A percentile compares a stretch with the other conserved stretches of the same genome.
These are phyloP conservation scores for Colletotrichum tofieldiae DNA, from an alignment of 2,329 filamentous ascomycete genomes.

Conservation along the genomic window DNA sequence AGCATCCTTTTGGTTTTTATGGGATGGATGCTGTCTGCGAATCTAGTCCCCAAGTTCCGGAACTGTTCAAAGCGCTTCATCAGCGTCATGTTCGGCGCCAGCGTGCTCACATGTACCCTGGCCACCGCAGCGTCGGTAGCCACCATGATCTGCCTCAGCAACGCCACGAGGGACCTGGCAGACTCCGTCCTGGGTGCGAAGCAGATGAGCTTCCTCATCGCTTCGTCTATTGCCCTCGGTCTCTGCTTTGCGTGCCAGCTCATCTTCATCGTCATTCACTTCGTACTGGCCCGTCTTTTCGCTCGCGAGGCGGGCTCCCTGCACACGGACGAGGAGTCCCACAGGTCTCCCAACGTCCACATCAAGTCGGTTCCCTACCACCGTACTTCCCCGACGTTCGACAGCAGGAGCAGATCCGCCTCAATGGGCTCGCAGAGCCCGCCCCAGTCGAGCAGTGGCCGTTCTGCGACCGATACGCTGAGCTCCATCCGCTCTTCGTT, in stretches of 20 bases:
- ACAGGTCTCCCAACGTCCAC: constrained; percentile 52
- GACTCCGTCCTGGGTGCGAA: constrained; percentile 53
- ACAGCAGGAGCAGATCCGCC: constrained; percentile 43
- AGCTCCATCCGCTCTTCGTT: constrained; percentile 65
- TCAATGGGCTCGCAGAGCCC: constrained; percentile 59
- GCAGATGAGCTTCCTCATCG: constrained; percentile 58
- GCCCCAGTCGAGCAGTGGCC: constrained; percentile 61
- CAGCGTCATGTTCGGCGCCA: constrained; percentile 55
- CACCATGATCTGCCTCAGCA: constrained; percentile 59
- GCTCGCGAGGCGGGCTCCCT: constrained; percentile 49
- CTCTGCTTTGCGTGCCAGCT: constrained; percentile 64
- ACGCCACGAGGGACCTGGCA: constrained; percentile 49
- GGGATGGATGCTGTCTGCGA: constrained; percentile 51
- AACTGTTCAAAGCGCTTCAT: constrained; percentile 46
- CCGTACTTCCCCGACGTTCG: constrained; percentile 55
- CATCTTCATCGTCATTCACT: constrained; percentile 63
- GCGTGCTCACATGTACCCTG: constrained; percentile 59
- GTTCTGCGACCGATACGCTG: constrained; percentile 62
- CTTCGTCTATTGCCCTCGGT: constrained; percentile 61
- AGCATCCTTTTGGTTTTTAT: constrained; percentile 55
- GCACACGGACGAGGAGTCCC: constrained; percentile 52
- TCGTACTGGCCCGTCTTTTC: constrained; percentile 56
- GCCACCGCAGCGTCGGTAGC: constrained; percentile 63
- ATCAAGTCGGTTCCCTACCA: constrained; percentile 70
- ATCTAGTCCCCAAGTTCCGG: constrained; percentile 47